Conservation (phyloP, 139 green algal genomes). For the Chlamydomonas incerta region DNA sequence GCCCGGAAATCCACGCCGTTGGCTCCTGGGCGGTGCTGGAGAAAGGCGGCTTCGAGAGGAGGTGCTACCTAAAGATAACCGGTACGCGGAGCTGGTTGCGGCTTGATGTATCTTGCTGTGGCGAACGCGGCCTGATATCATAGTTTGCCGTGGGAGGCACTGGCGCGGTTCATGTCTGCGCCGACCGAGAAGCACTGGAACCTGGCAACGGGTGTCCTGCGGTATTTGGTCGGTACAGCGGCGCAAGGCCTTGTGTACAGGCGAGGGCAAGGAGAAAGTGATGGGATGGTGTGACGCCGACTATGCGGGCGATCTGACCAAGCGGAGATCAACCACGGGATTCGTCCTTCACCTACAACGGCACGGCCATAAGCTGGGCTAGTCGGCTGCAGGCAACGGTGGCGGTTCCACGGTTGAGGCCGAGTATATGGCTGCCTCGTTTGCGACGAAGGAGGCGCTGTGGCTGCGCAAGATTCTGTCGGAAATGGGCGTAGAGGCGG, state of each 20-base stretch:
- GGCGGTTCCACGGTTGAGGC: background rate
- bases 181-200: constrained; percentile 46
- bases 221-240: constrained; percentile 43
- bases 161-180: background rate
- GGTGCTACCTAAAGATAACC: background rate
- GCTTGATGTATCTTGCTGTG: constrained; percentile 45
- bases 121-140: constrained; percentile 57
- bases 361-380: background rate
- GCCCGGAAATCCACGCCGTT: background rate
- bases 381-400: background rate
- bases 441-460: background rate
- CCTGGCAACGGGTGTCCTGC: constrained; percentile 39
- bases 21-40: background rate
- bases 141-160: constrained; percentile 51
- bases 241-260: constrained; percentile 32
- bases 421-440: background rate
- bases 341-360: background rate
- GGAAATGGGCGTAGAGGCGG: background rate
- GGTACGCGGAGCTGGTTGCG: constrained; percentile 41
- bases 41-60: background rate
- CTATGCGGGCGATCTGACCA: constrained; percentile 52
- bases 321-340: constrained; percentile 32
- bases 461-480: background rate
- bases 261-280: background rate
- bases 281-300: constrained; percentile 63